Evolutionary conservation across 371 early-diverging fungal species (phyloP), one percentile per base, ranked within the genome.

Genomic region (Batkoa obscura): DNA sequence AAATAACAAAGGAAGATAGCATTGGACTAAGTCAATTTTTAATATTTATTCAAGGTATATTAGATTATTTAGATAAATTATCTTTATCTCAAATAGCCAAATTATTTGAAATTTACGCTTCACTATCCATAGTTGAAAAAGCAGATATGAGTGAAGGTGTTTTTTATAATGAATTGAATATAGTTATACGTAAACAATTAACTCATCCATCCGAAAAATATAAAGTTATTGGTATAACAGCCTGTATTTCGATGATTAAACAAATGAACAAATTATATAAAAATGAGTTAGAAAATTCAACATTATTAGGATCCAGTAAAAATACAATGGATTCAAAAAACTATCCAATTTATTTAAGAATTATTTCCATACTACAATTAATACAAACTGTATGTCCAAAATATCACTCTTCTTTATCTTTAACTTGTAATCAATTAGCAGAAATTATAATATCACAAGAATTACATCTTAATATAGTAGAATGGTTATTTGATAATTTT

Each of bases 171-270:
- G 89, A 89, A 30, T 68, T 89, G 17, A 72, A 81, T 42, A 87
- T 85, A 43, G 68, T 81, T 36, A 76, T 88, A 52, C 64, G 86
- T 56, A 89, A 89, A 56, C 88, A 86, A 58, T 71, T 89, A n/a
- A 74, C 86, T 0, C 83, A 78, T 54, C 76, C 76, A 15, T 55
- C 69, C n/a, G 75, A 79, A 38, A 74, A 68, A 43, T 82, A 82
- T 63, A 86, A 84, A 58, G 70, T 76, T 59, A 72, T 86, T 32
- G 89, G 89, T 9, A 74, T 89, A 8, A 72, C 86, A 53, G 86
- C 83, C 10, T 75, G 79, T 8, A 65, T 89, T 4, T 76, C 87
- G 0, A 61, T 86, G 58, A 69, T 86, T n/a, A 73, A 78, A 42
- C 75, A 75, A 2, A 63, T 88, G 31, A 79, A 79, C 0, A 65